Evolutionary conservation across 345 rosid species (phyloP), one percentile per base, ranked within the genome.

Genomic region (Angophora floribunda): DNA sequence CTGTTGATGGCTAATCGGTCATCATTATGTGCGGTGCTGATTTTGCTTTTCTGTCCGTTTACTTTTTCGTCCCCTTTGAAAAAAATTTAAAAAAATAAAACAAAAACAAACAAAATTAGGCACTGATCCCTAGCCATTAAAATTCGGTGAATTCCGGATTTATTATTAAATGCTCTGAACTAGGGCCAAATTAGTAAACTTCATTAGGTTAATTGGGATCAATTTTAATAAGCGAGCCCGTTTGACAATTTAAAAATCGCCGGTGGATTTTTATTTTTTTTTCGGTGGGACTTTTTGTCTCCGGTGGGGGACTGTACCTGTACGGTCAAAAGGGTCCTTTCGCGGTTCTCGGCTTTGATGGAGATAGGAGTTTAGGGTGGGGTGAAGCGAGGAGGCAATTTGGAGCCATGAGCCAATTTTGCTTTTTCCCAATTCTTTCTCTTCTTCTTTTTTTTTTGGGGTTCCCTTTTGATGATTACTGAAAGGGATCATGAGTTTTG

Each of bases 11-110:
- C 49, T 41, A 75, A 19, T 75, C 82, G 82, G 82, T 19, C 82
- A 75, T 75, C 82, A 75, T 75, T 75, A 49, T 85, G 87, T 51
- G 45, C 87, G 63, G 87, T 51, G 87, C 61, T 85, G 45, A 85
- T 52, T 61, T 12, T 32, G 61, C 61, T 51, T 85, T 85, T 85
- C 28, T 30, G 63, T 13, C 61, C 63, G 63, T 85, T 51, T 32
- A n/a, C 61, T 52, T 85, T 85, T 52, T 30, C 32, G 82, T 28
- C 7, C 7, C 82, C 26, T 41, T 41, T 41, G 49, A 75, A 75
- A 36, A 41, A 70, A 65, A 36, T 36, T n/a, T n/a, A n/a, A 7
- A 13, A 16, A 17, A 32, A 6, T 7, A 4, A 41, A 17, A 32
- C 32, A 4, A 53, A 2, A 5, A 12, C 12, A 6, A n/a, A 63